Evolutionary conservation across 2,329 filamentous ascomycete species (phyloP), one percentile per base, ranked within the genome.

Genomic region (Teratosphaeria viscida): DNA sequence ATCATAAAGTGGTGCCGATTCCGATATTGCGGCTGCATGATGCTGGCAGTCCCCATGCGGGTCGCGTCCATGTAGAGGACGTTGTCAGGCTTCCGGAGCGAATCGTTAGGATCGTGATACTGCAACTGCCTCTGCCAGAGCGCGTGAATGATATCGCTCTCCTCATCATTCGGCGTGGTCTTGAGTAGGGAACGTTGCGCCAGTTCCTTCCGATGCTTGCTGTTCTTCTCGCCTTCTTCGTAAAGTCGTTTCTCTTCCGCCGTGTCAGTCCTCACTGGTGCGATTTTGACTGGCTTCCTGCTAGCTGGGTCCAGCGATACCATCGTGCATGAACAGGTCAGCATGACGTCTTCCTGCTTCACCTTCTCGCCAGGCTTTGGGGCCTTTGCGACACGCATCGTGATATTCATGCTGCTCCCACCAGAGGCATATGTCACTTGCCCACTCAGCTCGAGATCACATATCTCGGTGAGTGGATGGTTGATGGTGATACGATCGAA

Each of bases 251-350:
- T 82, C 70, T 90, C 87, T 59, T 87, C 85, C 4, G 80, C 77
- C 0, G 83, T 89, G 64, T 86, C 82, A 49, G 85, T 67, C 16
- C 84, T 73, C 3, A 86, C 74, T 0, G 86, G 83, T 32, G 82
- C 82, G 58, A 88, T 82, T 19, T 81, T 78, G 14, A 85, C 81
- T 0, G 86, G 82, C 61, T 82, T 86, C 72, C 85, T 88, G 1
- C 86, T 89, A 3, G 68, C 75, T 1, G 86, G 85, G 65, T 90
- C 83, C 11, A 90, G 75, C 1, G 86, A 88, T 0, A 90, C 87
- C 87, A 90, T 90, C 0, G 87, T 90, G 68, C 89, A 89, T 6
- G 85, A 82, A 72, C 86, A 88, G n/a, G 84, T 86, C 72, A 89
- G 81, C 59, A 88, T 72, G 0, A 88, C 75, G 69, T 88, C 85